Percentiles rank a stretch among this genome's conserved stretches.
phyloP scores from a whole-genome alignment of 768 basidiomycete genomes.

The Pleurotus giganteus region DNA sequence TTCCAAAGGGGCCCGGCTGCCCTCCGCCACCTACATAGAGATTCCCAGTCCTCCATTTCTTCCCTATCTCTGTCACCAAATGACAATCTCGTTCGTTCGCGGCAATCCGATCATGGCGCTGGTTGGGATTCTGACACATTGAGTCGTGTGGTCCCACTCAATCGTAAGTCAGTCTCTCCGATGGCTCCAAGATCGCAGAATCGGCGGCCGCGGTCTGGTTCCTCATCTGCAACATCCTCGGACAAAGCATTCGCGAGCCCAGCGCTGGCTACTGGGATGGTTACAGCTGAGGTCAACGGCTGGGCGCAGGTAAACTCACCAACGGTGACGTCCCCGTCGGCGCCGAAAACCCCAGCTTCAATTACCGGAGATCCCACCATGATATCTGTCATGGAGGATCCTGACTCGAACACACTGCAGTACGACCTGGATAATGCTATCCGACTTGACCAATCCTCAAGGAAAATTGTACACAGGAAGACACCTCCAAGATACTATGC shows the following conservation, averaged over 20 bases:
- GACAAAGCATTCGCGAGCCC: conserved; percentile 35
- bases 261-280: conserved; percentile 17
- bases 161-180: conserved; percentile 68
- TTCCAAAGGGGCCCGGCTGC: conserved; percentile 50
- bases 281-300: not conserved
- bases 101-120: conserved; percentile 40
- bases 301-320: conserved; percentile 8
- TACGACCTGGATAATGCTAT: not conserved
- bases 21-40: conserved; percentile 39
- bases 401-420: conserved; percentile 15
- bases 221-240: conserved; percentile 41
- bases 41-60: conserved; percentile 63
- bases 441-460: conserved; percentile 22
- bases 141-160: conserved; percentile 62
- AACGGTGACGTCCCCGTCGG: conserved; percentile 13
- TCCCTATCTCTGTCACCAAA: conserved; percentile 52
- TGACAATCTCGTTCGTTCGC: conserved; percentile 36
- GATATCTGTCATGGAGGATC: not conserved
- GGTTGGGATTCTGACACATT: conserved; percentile 50
- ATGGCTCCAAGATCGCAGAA: conserved; percentile 59
- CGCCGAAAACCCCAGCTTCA: conserved; percentile 37
- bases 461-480: conserved; percentile 36
- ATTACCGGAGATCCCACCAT: conserved; percentile 7
- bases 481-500: conserved; percentile 25
- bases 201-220: conserved; percentile 31